Base-by-base conservation (phyloP, 2,329 filamentous ascomycete genomes). In the Cladophialophora exuberans region DNA sequence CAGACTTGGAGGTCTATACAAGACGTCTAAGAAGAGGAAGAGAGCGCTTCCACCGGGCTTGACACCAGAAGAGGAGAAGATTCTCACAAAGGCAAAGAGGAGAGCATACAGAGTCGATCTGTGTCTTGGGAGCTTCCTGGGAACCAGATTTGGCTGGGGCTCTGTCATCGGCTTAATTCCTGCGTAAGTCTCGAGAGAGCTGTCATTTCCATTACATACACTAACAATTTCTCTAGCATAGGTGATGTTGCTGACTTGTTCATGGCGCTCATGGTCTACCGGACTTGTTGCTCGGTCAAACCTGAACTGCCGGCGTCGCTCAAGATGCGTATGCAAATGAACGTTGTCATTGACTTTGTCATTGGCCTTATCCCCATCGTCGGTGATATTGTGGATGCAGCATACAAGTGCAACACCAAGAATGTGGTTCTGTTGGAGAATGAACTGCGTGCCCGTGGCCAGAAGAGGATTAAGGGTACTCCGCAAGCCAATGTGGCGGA, bases 81-180 rank as follows among this genome's bases (percentile, higher is more conserved):
- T 97, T 63, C 84, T 97, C 61, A 95, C 88, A 64, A 88, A 87
- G 65, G 90, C 96, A 64, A 93, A 96, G 72, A 83, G 87, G 65
- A 82, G 88, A 55, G 91, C 94, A 28, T 96, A 96, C 73, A 82
- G 84, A 31, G 83, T 97, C 22, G 94, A 97, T 72, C 88, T 90
- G 78, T 83, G 82, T 52, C 82, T 96, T 4, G 95, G 93, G 76
- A 91, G 83, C 67, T 83, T 90, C 67, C 83, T 88, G 61, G 90
- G 91, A 38, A 81, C 96, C 56, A 83, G 86, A 54, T 92, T 97
- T 68, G 94, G 94, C 51, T 97, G 91, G 90, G 84, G 89, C 47
- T 88, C 87, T 64, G 82, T 96, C 54, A 89, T 97, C 65, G 94
- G 87, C 11, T 69, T 97, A 6, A 72, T 97, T 51, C 94, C 94